Conservation (phyloP, 768 basidiomycete species). For the Tylopilus sp. region DNA sequence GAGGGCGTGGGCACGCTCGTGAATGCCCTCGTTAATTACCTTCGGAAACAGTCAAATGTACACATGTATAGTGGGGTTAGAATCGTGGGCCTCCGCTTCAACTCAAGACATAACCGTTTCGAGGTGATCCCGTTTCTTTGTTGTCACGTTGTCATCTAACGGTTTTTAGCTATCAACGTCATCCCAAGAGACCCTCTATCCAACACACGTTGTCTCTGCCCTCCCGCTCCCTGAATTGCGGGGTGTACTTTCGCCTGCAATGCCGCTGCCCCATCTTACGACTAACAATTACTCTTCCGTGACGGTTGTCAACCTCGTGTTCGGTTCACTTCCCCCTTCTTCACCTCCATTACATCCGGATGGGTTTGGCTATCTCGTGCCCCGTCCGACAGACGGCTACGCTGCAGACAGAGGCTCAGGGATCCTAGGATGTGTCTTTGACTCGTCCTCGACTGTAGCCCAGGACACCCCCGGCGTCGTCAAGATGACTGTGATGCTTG, state of each 20-base stretch:
- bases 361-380: constrained; percentile 94
- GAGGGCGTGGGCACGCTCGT: constrained; percentile 74
- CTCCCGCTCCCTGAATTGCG: constrained; percentile 60
- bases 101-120: constrained; percentile 36
- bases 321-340: constrained; percentile 43
- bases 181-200: constrained; percentile 33
- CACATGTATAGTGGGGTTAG: constrained; percentile 44
- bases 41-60: constrained; percentile 55
- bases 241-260: constrained; percentile 37
- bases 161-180: constrained; percentile 32
- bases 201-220: constrained; percentile 75
- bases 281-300: constrained; percentile 77
- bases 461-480: constrained; percentile 55
- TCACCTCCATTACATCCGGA: constrained; percentile 59
- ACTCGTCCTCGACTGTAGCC: constrained; percentile 67
- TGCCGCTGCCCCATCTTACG: constrained; percentile 58
- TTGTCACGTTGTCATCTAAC: constrained; percentile 4
- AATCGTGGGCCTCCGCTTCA: constrained; percentile 34
- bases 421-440: constrained; percentile 86
- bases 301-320: constrained; percentile 86
- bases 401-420: constrained; percentile 36
- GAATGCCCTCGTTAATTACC: constrained; percentile 45
- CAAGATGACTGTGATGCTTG: constrained; percentile 89
- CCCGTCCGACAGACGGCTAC: constrained; percentile 64
- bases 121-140: constrained; percentile 36